Evolutionary conservation across 345 rosid species (phyloP).

Genomic region (Brassica juncea): DNA sequence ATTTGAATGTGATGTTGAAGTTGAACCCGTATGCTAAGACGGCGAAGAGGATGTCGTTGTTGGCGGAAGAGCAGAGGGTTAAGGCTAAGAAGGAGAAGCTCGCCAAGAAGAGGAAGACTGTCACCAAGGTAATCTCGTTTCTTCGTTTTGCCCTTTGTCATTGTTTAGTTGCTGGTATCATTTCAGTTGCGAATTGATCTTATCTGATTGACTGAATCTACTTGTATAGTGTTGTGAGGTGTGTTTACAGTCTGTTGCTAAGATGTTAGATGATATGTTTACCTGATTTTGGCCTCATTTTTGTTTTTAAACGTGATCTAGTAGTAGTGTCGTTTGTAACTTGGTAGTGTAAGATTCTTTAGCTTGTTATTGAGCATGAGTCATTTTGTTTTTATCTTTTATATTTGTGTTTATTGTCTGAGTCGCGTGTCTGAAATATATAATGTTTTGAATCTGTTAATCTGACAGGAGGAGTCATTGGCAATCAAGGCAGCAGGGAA

Average conservation of each 20-base stretch:
- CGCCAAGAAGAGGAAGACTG: constrained; percentile 69
- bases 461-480: constrained; percentile 71
- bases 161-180: neutral
- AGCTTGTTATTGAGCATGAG: neutral
- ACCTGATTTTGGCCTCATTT: neutral
- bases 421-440: neutral
- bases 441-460: neutral
- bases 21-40: constrained; percentile 96
- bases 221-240: neutral
- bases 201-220: neutral
- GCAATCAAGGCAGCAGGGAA: constrained; percentile 82
- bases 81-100: constrained; percentile 99
- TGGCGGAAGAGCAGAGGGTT: constrained; percentile 92
- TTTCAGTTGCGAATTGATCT: neutral
- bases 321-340: neutral
- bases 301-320: neutral
- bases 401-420: neutral
- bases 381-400: neutral
- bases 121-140: constrained; percentile 62
- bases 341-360: neutral
- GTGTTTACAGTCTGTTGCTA: neutral
- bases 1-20: constrained; percentile 74
- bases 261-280: neutral
- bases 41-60: constrained; percentile 85
- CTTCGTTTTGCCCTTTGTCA: neutral